phyloP scores from a whole-genome alignment of 179 eudicot genomes.

The Vitellaria paradoxa region DNA sequence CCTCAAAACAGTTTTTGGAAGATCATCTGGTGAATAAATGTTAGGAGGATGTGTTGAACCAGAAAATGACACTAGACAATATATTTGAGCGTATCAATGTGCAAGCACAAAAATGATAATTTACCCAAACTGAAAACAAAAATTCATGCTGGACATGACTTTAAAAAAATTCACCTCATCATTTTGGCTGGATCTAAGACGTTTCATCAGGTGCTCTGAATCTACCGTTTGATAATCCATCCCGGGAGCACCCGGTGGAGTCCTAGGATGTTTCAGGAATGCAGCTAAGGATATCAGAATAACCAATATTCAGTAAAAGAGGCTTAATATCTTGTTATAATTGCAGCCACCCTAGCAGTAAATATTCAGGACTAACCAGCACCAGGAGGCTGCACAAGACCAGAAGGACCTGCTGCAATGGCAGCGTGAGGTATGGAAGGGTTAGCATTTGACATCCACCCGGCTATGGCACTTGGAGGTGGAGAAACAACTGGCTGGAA shows the following conservation, averaged over 20 bases:
- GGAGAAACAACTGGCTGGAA: slow-evolving; percentile 60
- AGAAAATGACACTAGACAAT: slow-evolving; percentile 44
- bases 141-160: no score
- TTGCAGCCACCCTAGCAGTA: background rate
- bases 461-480: slow-evolving; percentile 52
- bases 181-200: slow-evolving; percentile 46
- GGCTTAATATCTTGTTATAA: no score
- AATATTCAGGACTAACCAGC: slow-evolving; percentile 30
- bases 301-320: no score
- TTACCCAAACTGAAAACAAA: no score
- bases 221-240: no score
- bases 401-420: no score
- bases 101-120: no score
- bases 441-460: no score
- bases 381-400: slow-evolving; percentile 46
- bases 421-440: no score
- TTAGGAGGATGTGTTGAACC: slow-evolving; percentile 44
- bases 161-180: slow-evolving; percentile 61
- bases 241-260: slow-evolving; percentile 51
- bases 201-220: slow-evolving; percentile 60
- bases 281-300: slow-evolving; percentile 29
- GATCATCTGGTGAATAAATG: no score
- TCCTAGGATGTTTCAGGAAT: slow-evolving; percentile 53
- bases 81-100: slow-evolving; percentile 7
- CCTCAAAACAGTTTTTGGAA: no score